These are phyloP conservation scores for Nannizzia gypsea DNA, from an alignment of 2,329 filamentous ascomycete species.

Conservation along the genomic window DNA sequence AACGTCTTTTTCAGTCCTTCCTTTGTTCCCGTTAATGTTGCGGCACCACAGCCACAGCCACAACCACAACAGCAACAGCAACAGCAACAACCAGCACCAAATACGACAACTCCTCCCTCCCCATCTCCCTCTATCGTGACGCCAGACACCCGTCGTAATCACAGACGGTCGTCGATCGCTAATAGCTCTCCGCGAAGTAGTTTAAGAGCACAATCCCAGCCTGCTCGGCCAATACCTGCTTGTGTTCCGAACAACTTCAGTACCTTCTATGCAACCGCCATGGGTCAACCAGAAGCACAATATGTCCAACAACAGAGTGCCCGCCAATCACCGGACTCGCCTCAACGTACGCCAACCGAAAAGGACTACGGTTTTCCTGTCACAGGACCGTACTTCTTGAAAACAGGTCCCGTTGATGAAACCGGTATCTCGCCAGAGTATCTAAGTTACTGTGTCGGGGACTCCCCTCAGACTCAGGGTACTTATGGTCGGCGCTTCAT, in stretches of 20 bases:
- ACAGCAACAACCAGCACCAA: slow-evolving; percentile 10
- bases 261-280: slow-evolving; percentile 24
- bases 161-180: slow-evolving; percentile 34
- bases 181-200: slow-evolving; percentile 33
- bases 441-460: slow-evolving; percentile 36
- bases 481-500: slow-evolving; percentile 29
- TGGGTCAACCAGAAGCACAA: slow-evolving; percentile 21
- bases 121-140: slow-evolving; percentile 30
- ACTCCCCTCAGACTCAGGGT: slow-evolving; percentile 32
- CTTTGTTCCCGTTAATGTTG: slow-evolving; percentile 28
- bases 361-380: slow-evolving; percentile 23
- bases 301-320: slow-evolving; percentile 20
- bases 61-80: slow-evolving; percentile 21
- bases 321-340: slow-evolving; percentile 23
- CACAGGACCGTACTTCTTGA: slow-evolving; percentile 25
- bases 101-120: slow-evolving; percentile 37
- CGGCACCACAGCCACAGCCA: slow-evolving; percentile 22
- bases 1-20: slow-evolving; percentile 24
- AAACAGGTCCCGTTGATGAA: slow-evolving; percentile 27
- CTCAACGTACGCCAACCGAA: slow-evolving; percentile 24
- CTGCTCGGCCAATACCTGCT: slow-evolving; percentile 32
- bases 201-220: slow-evolving; percentile 40
- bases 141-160: slow-evolving; percentile 35
- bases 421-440: slow-evolving; percentile 30
- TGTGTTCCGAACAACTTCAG: slow-evolving; percentile 20